These are phyloP conservation scores for Macrophomina pseudophaseolina DNA, from an alignment of 2,329 filamentous ascomycete species.

Conservation along the genomic window DNA sequence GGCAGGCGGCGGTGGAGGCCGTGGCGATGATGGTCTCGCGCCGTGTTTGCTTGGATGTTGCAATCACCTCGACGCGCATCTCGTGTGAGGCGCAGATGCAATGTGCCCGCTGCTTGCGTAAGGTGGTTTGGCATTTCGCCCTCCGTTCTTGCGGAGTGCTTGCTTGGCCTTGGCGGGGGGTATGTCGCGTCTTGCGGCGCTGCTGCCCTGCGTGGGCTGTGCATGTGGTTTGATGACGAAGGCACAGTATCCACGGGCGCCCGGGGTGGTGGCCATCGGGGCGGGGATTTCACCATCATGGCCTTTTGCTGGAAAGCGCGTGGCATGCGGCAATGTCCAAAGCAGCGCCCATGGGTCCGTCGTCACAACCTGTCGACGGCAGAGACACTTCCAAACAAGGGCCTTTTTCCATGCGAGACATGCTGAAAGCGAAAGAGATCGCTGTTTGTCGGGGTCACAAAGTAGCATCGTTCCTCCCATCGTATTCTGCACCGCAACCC, in stretches of 20 bases:
- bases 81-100: not conserved
- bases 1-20: not conserved
- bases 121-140: too few relatives aligned
- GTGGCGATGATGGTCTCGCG: not conserved
- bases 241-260: conserved; percentile 1
- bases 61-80: not conserved
- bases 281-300: not conserved
- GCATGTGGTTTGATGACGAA: conserved; percentile 18
- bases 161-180: not conserved
- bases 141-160: not conserved
- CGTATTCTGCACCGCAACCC: not conserved
- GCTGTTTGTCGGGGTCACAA: conserved; percentile 2
- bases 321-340: conserved; percentile 3
- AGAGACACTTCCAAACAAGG: not conserved
- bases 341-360: conserved; percentile 9
- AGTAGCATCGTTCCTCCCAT: not conserved
- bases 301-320: not conserved
- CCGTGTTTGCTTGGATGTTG: not conserved
- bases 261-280: not conserved
- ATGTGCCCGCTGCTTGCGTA: not conserved
- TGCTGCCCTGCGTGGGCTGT: not conserved
- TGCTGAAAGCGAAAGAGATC: not conserved
- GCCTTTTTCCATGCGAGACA: not conserved
- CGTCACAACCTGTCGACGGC: not conserved
- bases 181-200: not conserved